phyloP scores from a whole-genome alignment of 306 rosid genomes.

The Vicia faba region DNA sequence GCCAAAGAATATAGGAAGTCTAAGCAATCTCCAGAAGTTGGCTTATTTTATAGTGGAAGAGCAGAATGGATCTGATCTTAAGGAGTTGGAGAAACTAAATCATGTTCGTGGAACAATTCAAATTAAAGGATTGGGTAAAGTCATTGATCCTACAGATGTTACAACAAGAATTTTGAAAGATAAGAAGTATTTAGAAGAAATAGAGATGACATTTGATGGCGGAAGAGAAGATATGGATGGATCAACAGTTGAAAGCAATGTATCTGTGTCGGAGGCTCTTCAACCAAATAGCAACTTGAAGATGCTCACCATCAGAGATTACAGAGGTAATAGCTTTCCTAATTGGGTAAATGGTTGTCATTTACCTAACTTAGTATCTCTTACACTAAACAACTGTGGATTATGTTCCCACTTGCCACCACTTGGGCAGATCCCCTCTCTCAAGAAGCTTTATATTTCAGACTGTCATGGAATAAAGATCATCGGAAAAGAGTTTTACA shows the following conservation, averaged over 20 bases:
- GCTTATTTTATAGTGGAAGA: background rate
- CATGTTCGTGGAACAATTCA: slow-evolving; percentile 22
- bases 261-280: background rate
- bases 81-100: slow-evolving; percentile 6
- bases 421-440: too few relatives aligned
- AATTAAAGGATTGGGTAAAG: background rate
- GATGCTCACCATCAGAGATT: background rate
- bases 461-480: background rate
- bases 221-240: background rate
- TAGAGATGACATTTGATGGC: background rate
- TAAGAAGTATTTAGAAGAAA: background rate
- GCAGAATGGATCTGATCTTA: background rate
- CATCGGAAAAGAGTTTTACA: too few relatives aligned
- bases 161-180: background rate
- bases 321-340: background rate
- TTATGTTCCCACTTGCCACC: too few relatives aligned
- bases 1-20: slow-evolving; percentile 24
- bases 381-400: too few relatives aligned
- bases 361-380: background rate
- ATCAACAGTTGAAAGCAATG: background rate
- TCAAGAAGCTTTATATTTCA: background rate
- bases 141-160: background rate
- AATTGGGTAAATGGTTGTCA: background rate
- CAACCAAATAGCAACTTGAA: background rate
- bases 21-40: slow-evolving; percentile 7